Evolutionary conservation across 805 yeast species (phyloP), one percentile per base, ranked within the genome.

Genomic region (Komagataella ulmi): DNA sequence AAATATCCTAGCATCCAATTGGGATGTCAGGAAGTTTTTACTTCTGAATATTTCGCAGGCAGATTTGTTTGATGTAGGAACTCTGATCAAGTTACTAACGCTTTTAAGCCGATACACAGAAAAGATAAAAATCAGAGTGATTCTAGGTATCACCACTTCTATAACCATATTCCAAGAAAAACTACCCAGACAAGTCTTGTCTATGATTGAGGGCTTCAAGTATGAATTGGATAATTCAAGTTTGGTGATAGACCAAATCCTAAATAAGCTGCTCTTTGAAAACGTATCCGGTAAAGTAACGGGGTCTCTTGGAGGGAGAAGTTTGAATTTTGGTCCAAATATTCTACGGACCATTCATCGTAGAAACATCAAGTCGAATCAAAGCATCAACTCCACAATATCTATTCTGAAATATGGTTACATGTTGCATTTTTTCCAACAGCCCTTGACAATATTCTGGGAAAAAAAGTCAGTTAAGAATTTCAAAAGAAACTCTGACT

Each of bases 91-190:
- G n/a, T 14, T 50, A 24, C 40, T 50, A 10, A 18, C 23, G 6
- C 19, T 50, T 4, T 43, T 50, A 30, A 46, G 36, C 21, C 18
- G 18, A 17, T 46, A 36, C 36, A 18, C 46, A 21, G 19, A 23
- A 14, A 7, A 14, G 49, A 36, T 47, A 17, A 46, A 23, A 3
- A 57, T 65, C 24, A 59, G 58, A 36, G 52, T 63, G 6, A 53
- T 66, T 3, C 57, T 68, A 48, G 70, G 70, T 10, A 58, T 68
- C 6, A 61, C 69, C 0, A 66, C 70, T 1, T 67, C 70, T 8
- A 57, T 64, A 19, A 58, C 57, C n/a, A 60, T 66, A 10, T 66
- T 67, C 54, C 59, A 64, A 47, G 71, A 68, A 44, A 66, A 63
- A 50, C 55, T 67, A 4, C 61, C 70, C 8, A 57, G 58, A 24